Base-by-base conservation (phyloP, 257 asterid genomes). In the Solanum neorickii region DNA sequence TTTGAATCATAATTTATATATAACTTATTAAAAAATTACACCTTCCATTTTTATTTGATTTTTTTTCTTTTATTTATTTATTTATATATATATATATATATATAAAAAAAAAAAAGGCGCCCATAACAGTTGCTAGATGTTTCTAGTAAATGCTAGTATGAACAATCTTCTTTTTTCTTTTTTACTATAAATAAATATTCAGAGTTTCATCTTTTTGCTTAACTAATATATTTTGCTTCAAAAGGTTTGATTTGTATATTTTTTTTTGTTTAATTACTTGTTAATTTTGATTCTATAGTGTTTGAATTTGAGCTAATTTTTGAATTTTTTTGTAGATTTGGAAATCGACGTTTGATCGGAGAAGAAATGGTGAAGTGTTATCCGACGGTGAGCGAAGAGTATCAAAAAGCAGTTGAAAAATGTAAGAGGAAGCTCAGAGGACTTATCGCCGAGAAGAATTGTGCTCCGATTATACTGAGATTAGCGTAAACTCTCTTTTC, bases 391-490 rank as follows among this genome's bases (percentile, higher is more conserved):
- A 96, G 95, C 31, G 98, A 87, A 68, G 98, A 95, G 89, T 96
- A 95, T 90, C 86, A 66, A 83, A 92, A 91, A 90, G 98, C 98
- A 5, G 80, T 95, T 65, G 98, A 95, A 73, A 96, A 96, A 82
- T 90, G 93, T 88, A 94, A 90, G 96, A 94, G 91, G 88, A 95
- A 96, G 92, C 98, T 96, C 47, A 93, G 98, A 89, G 99, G 98
- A n/a, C 90, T 95, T 73, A 96, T 96, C 37, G 96, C 98, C 14
- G 98, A 94, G 91, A 96, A 96, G 92, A 88, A 91, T 78, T 95
- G 98, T 88, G 97, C 98, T 90, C 98, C 98, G 12, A 84, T 96
- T 88, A 93, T 95, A 94, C 97, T 96, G 9, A 95, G 98, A 31
- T 87, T 95, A 23, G 99, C 97, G 99, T 96, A 89, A 80, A 10